These are phyloP conservation scores for Stagonosporopsis cucurbitacearum DNA, from an alignment of 2,329 filamentous ascomycete species.

Conservation along the genomic window DNA sequence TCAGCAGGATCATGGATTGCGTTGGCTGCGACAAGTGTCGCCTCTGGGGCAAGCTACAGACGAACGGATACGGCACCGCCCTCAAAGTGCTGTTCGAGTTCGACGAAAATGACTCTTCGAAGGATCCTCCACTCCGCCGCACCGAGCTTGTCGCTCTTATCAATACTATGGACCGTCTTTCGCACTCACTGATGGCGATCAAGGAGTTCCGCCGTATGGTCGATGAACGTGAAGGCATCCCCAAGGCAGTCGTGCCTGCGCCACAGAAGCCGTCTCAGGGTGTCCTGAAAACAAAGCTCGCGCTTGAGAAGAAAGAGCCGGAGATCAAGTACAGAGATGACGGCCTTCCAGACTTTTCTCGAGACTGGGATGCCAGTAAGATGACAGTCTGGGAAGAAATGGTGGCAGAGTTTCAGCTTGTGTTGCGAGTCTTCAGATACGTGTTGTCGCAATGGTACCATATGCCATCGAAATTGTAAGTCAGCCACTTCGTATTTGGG, in stretches of 20 bases:
- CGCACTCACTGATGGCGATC: slow-evolving; percentile 77
- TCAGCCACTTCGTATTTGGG: slow-evolving; percentile 30
- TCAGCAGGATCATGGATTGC: slow-evolving; percentile 97
- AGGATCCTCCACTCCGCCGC: slow-evolving; percentile 76
- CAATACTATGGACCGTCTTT: slow-evolving; percentile 90
- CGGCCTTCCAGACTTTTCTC: slow-evolving; percentile 52
- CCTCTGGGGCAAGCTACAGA: slow-evolving; percentile 97
- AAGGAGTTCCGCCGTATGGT: slow-evolving; percentile 70
- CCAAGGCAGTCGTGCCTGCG: slow-evolving; percentile 26
- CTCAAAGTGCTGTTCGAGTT: slow-evolving; percentile 97
- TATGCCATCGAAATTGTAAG: slow-evolving; percentile 74
- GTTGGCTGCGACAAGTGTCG: slow-evolving; percentile 98
- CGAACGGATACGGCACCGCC: slow-evolving; percentile 90
- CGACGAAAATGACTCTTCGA: slow-evolving; percentile 68
- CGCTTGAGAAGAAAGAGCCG: slow-evolving; percentile 28
- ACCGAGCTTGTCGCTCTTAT: slow-evolving; percentile 94
- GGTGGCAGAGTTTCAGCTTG: slow-evolving; percentile 66
- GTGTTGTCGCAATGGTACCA: slow-evolving; percentile 74
- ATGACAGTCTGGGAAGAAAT: slow-evolving; percentile 64
- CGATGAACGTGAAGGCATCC: slow-evolving; percentile 47
- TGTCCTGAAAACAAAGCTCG: slow-evolving; percentile 41
- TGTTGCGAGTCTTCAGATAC: slow-evolving; percentile 68
- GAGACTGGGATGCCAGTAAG: slow-evolving; percentile 48
- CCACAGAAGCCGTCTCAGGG: slow-evolving; percentile 34
- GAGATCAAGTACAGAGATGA: slow-evolving; percentile 39